Evolutionary conservation across 179 eudicot species (phyloP), one percentile per base, ranked within the genome.

Genomic region (Silene coronaria): DNA sequence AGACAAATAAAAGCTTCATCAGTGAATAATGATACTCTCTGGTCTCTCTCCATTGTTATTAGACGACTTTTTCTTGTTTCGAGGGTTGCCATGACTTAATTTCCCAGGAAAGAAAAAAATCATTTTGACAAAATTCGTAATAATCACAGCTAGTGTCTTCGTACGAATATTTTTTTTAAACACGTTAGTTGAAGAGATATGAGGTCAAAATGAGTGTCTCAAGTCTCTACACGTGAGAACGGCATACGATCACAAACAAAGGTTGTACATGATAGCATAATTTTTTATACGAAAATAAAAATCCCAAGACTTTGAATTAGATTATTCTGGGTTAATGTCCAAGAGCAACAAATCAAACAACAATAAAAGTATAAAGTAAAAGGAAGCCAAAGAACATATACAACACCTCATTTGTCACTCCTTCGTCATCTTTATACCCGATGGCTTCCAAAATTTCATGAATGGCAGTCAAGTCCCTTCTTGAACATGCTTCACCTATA

Each of bases 341-440:
- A 11, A 66, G 24, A 59, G 42, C 67, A 58, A 69, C 32, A 58
- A 38, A 53, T 57, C 27, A 23, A 46, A 51, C 1, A 45, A n/a
- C 51, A 60, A 59, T 14, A 0, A 68, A 68, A 30, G 19, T 51
- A 8, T 30, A 3, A 2, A 9, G 8, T 28, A 27, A 13, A 32
- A 34, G 5, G 2, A 71, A 34, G 11, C 6, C 10, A 21, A 22
- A 75, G 34, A 74, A 28, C 46, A 70, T 21, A 13, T 64, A 60
- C 46, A 21, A 12, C 66, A 88, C 91, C 91, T 88, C 91, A 70
- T 85, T 85, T 57, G 88, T 58, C 72, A 80, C 84, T 75, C 94
- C 94, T 73, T 86, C 91, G 24, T 89, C 93, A 61, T 89, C 90
- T 80, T 89, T 88, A 55, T 89, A 89, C 19, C 91, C 90, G 23